Conservation (phyloP, 2,329 filamentous ascomycete species). For the Verticillium alfalfae region DNA sequence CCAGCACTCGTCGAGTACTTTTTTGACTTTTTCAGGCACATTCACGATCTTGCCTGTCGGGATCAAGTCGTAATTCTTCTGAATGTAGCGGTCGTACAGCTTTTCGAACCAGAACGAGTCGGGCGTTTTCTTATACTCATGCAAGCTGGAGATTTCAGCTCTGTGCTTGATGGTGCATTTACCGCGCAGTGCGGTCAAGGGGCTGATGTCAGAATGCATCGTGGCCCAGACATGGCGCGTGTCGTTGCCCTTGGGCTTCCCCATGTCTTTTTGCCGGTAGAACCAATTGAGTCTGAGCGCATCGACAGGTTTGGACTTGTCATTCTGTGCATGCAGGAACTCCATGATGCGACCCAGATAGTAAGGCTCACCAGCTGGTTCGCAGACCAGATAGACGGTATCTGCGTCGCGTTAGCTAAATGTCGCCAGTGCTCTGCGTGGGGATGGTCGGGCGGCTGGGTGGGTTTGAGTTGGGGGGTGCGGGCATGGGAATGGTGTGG, state of each 20-base stretch:
- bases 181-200: constrained; percentile 84
- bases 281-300: constrained; percentile 96
- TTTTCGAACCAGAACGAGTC: constrained; percentile 97
- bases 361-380: constrained; percentile 95
- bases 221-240: constrained; percentile 89
- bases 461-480: neutral
- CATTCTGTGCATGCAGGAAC: constrained; percentile 79
- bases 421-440: neutral
- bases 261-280: constrained; percentile 93
- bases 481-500: neutral
- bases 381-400: constrained; percentile 93
- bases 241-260: constrained; percentile 76
- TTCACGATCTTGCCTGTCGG: constrained; percentile 91
- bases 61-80: constrained; percentile 95
- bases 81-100: constrained; percentile 96
- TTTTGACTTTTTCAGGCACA: constrained; percentile 91
- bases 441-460: neutral
- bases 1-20: constrained; percentile 93
- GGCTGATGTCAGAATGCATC: constrained; percentile 97
- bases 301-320: constrained; percentile 69
- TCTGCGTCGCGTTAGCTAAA: constrained; percentile 30
- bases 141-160: constrained; percentile 76
- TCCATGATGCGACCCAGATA: constrained; percentile 98
- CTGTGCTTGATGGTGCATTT: constrained; percentile 89
- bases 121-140: constrained; percentile 76